A percentile compares a stretch with the other conserved stretches of the same genome.
Conservation (phyloP, 2,329 filamentous ascomycete genomes). For the Thielaviopsis euricoi region DNA sequence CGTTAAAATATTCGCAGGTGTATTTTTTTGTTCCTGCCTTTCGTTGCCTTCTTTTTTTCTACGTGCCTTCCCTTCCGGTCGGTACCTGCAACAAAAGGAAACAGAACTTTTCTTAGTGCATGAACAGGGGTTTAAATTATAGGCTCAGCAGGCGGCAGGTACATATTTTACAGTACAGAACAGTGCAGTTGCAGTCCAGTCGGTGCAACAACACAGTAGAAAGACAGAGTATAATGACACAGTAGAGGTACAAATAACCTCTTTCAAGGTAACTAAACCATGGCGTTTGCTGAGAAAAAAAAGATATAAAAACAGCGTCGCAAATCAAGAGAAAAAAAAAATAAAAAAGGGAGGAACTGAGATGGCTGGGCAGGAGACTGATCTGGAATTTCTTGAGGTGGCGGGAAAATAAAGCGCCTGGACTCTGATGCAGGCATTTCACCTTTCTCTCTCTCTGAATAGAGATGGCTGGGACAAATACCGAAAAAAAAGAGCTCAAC, state of each 20-base stretch:
- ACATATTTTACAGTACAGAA: no score
- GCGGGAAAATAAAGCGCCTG: background rate
- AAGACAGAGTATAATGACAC: no score
- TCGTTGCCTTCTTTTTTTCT: background rate
- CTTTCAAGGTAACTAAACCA: no score
- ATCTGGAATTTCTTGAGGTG: background rate
- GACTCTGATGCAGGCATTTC: background rate
- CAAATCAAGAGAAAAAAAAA: background rate
- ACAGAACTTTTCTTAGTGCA: background rate
- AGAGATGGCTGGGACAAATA: background rate
- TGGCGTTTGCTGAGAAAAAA: no score
- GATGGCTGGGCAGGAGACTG: background rate
- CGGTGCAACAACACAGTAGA: background rate
- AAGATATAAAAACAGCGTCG: no score
- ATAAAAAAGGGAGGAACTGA: background rate
- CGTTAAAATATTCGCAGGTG: background rate
- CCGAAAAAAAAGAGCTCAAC: background rate
- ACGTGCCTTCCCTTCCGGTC: background rate
- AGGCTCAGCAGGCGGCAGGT: no score
- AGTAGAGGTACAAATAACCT: background rate
- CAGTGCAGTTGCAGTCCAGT: no score
- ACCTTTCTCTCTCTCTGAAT: background rate
- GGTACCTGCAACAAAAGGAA: background rate
- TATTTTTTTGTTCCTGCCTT: background rate
- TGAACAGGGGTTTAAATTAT: slow-evolving; percentile 9